Evolutionary conservation across 176 grass and related monocot species (phyloP).

Genomic region (Chrysopogon serrulatus): DNA sequence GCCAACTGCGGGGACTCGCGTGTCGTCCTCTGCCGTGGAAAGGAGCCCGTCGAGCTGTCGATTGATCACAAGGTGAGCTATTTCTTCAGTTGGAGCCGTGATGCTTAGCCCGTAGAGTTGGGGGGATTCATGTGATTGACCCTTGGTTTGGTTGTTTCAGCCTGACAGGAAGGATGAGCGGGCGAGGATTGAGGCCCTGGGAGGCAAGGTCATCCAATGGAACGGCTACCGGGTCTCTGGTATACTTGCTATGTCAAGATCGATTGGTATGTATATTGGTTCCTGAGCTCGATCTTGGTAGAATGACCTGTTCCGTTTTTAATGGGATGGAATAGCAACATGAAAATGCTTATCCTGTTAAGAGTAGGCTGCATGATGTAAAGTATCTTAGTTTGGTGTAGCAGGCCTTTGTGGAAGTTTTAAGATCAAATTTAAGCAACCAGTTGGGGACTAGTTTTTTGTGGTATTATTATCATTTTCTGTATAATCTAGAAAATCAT

Average conservation of each 20-base stretch:
- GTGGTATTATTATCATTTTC: background rate
- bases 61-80: constrained; percentile 75
- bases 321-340: background rate
- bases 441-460: background rate
- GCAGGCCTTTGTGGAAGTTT: background rate
- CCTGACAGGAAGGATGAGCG: constrained; percentile 71
- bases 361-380: background rate
- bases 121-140: background rate
- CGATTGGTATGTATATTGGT: constrained; percentile 49
- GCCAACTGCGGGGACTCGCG: constrained; percentile 76
- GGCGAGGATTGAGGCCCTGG: constrained; percentile 48
- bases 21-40: constrained; percentile 55
- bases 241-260: constrained; percentile 82
- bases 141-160: constrained; percentile 29
- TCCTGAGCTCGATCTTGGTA: background rate
- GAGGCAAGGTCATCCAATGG: constrained; percentile 78
- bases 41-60: constrained; percentile 50
- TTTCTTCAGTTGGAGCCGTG: background rate
- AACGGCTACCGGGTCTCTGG: constrained; percentile 61
- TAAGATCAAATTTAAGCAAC: background rate
- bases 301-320: background rate
- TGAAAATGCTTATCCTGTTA: background rate
- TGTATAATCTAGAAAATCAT: background rate
- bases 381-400: background rate
- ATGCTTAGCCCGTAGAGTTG: too few relatives aligned